phyloP scores from a whole-genome alignment of 2,329 filamentous ascomycete species.

The Penicillium sp. region DNA sequence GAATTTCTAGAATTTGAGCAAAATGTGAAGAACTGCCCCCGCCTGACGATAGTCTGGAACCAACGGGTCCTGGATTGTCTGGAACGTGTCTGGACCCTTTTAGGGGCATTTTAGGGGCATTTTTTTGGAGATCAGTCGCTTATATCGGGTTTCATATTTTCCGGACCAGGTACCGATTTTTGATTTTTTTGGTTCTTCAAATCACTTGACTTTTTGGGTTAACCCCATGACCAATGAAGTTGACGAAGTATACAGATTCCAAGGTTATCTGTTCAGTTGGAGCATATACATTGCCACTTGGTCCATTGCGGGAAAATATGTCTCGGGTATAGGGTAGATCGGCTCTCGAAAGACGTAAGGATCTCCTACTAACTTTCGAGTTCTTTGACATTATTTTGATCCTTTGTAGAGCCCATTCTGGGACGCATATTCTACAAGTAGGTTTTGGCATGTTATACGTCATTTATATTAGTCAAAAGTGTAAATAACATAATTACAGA shows the following conservation, averaged over 20 bases:
- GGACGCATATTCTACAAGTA: neutral
- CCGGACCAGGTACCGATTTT: constrained; percentile 10
- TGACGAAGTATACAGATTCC: neutral
- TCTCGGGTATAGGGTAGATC: neutral
- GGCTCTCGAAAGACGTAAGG: neutral
- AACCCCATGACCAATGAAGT: neutral
- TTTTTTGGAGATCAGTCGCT: constrained; percentile 2
- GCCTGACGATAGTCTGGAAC: neutral
- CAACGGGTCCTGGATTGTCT: constrained; percentile 6
- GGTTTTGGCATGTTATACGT: neutral
- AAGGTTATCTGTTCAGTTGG: neutral
- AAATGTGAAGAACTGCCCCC: neutral
- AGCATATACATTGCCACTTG: neutral
- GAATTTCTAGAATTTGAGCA: constrained; percentile 1
- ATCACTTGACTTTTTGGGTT: neutral
- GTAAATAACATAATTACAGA: neutral
- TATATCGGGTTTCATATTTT: constrained; percentile 3
- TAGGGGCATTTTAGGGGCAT: neutral
- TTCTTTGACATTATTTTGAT: neutral
- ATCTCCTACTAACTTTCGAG: neutral
- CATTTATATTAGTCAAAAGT: neutral
- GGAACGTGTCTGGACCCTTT: constrained; percentile 16
- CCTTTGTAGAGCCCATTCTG: neutral
- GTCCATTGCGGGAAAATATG: neutral
- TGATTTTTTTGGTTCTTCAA: neutral